Evolutionary conservation across 2,329 filamentous ascomycete genomes (phyloP).

Genomic region (Trichoderma sp.): DNA sequence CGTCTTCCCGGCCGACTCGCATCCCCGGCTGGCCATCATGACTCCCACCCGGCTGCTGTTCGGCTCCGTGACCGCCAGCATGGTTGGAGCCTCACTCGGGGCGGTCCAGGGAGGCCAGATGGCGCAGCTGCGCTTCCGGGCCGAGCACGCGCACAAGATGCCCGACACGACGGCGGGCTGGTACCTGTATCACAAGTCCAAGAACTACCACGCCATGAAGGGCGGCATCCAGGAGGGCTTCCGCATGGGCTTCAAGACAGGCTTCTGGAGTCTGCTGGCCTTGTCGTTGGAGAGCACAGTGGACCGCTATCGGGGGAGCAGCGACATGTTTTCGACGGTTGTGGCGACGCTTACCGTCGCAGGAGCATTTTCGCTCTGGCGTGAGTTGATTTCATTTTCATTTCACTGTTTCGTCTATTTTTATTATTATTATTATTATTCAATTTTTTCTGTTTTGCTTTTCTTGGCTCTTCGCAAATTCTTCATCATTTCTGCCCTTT

Average conservation of each 20-base stretch:
- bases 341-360: slow-evolving; percentile 81
- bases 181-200: slow-evolving; percentile 98
- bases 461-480: background rate
- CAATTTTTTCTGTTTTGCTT: background rate
- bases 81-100: slow-evolving; percentile 69
- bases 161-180: slow-evolving; percentile 80
- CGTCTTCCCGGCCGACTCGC: slow-evolving; percentile 30
- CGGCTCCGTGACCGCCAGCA: slow-evolving; percentile 61
- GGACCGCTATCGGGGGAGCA: slow-evolving; percentile 57
- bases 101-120: slow-evolving; percentile 69
- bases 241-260: slow-evolving; percentile 68
- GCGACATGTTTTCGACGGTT: slow-evolving; percentile 78
- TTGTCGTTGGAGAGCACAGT: slow-evolving; percentile 82
- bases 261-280: slow-evolving; percentile 70
- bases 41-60: slow-evolving; percentile 64
- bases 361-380: slow-evolving; percentile 82
- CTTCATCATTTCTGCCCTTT: background rate
- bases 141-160: slow-evolving; percentile 93
- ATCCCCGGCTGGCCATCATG: slow-evolving; percentile 59
- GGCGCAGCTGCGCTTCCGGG: slow-evolving; percentile 80
- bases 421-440: background rate
- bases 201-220: slow-evolving; percentile 84
- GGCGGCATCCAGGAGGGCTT: slow-evolving; percentile 77
- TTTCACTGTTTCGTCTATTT: background rate
- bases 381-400: slow-evolving; percentile 48